Conservation (phyloP, 2,329 filamentous ascomycete genomes). For the Ophiocordyceps camponoti-floridani region DNA sequence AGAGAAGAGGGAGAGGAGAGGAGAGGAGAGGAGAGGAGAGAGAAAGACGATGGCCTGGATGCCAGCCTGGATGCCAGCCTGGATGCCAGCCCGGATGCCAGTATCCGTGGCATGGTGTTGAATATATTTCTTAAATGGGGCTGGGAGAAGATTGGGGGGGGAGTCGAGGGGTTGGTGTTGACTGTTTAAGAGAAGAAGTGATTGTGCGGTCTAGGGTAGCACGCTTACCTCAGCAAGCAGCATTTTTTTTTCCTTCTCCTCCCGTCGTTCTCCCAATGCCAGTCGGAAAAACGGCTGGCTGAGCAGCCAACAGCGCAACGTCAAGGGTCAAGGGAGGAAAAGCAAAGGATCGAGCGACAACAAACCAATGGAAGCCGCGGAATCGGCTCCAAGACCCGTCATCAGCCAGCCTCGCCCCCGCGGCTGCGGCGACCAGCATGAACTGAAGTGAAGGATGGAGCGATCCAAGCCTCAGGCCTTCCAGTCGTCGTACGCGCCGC, state of each 20-base stretch:
- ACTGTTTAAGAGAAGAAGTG: background rate
- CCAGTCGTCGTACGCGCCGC: conserved; percentile 79
- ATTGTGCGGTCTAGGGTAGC: background rate
- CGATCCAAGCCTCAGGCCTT: conserved; percentile 59
- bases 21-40: background rate
- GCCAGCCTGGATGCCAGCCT: no score
- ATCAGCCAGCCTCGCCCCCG: no score
- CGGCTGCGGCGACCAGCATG: no score
- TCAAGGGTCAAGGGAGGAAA: background rate
- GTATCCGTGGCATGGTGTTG: background rate
- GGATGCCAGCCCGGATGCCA: background rate
- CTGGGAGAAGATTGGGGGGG: no score
- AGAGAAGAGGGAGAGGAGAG: background rate
- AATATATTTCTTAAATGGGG: no score
- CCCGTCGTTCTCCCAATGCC: background rate
- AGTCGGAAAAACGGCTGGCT: background rate
- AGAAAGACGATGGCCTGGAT: no score
- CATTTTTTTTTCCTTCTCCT: background rate
- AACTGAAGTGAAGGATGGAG: conserved; percentile 18
- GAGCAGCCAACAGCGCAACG: background rate
- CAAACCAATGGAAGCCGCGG: no score
- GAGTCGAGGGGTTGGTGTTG: no score
- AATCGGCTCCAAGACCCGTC: no score
- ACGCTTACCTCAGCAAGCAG: background rate
- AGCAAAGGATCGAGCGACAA: background rate